phyloP scores from a whole-genome alignment of 495 filamentous ascomycete genomes.

The Aspergillus mulundensis region DNA sequence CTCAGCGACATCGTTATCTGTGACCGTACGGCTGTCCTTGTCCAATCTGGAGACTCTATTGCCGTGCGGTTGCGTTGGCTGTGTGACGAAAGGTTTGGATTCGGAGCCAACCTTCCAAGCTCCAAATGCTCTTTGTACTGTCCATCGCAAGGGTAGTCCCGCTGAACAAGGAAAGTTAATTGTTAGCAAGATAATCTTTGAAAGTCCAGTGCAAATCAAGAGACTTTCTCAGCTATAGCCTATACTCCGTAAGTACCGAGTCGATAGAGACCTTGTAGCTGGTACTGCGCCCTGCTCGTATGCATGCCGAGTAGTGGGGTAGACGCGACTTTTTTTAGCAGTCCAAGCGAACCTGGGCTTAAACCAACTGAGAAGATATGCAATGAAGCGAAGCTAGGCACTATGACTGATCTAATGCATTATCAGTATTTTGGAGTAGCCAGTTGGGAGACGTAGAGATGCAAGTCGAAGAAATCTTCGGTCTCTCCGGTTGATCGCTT shows the following conservation, averaged over 20 bases:
- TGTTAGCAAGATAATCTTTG: constrained; percentile 2
- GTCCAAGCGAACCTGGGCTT: too few relatives aligned
- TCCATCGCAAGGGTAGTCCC: not conserved
- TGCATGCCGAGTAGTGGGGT: not conserved
- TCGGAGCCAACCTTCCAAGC: constrained; percentile 19
- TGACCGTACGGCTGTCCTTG: not conserved
- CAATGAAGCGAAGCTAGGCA: not conserved
- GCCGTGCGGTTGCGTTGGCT: not conserved
- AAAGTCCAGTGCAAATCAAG: not conserved
- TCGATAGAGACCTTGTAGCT: constrained; percentile 2
- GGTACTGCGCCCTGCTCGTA: constrained; percentile 3
- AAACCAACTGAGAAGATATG: not conserved
- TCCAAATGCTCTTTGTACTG: not conserved
- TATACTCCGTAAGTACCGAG: too few relatives aligned
- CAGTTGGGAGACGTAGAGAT: not conserved
- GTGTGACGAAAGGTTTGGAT: constrained; percentile 13
- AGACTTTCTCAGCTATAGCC: too few relatives aligned
- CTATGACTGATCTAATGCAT: not conserved
- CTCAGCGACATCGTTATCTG: constrained; percentile 3
- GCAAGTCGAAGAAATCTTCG: constrained; percentile 9
- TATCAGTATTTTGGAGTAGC: not conserved
- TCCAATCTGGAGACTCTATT: not conserved
- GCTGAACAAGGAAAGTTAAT: not conserved
- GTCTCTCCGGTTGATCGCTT: constrained; percentile 18
- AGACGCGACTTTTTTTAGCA: constrained; percentile 5